Evolutionary conservation across 108 stramenopile species (phyloP), one percentile per base, ranked within the genome.

Genomic region (Cylindrotheca closterium): DNA sequence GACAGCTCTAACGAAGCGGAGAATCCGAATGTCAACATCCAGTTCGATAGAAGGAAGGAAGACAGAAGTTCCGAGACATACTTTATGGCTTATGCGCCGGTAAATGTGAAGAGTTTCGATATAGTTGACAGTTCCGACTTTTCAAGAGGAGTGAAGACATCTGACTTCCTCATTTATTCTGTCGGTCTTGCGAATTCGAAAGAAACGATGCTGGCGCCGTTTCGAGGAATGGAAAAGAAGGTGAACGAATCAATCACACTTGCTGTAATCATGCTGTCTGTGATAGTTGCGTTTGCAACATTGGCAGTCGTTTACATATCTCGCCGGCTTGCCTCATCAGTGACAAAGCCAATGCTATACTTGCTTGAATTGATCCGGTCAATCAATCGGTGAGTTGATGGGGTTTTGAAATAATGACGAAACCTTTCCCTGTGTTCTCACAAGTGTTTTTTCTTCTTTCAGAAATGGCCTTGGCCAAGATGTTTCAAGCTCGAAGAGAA

Each of bases 61-160:
- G 31, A 23, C 21, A 74, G 75, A 17, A 47, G 23, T 15, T 24
- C 56, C 47, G 81, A 79, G 32, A 24, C 2, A 18, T 7, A 76
- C 8, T 34, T 54, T 23, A 76, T 82, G 22, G 53, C 71, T 0
- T 82, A 54, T 53, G 65, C 74, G 19, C 81, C 81, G 0, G 74
- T 79, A 3, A 18, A 19, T 60, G 59, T 68, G 18, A 58, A 34
- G 25, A 55, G 42, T 61, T 51, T 68, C 33, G 25, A 27, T 12
- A 18, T 70, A 3, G 19, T 79, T 3, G 47, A 82, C 46, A 59
- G 63, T 25, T 73, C 74, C 4, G 71, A 79, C 34, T 76, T 73
- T 23, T 46, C 77, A 8, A 34, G 77, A n/a, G 81, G 81, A 12
- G 59, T 82, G 17, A 26, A 26, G 28, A 22, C 30, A 7, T 47